phyloP scores from a whole-genome alignment of 2,329 filamentous ascomycete species.

The Fusarium penzigii region DNA sequence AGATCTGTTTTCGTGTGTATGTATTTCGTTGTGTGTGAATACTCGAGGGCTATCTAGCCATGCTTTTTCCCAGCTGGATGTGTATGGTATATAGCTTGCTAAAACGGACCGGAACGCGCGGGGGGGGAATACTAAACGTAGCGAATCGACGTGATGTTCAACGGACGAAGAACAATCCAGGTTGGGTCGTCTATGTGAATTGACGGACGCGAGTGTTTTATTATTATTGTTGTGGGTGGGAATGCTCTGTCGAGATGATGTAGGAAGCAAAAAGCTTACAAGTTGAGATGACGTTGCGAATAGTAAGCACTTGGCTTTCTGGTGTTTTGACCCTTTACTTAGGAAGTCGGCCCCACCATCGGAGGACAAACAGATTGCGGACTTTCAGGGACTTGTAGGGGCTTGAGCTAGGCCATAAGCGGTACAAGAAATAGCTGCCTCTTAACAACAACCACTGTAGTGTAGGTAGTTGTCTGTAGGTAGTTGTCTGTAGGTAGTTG shows the following conservation, averaged over 20 bases:
- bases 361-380: neutral
- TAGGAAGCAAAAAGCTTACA: neutral
- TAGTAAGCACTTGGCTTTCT: constrained; percentile 13
- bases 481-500: too few relatives aligned
- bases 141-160: constrained; percentile 5
- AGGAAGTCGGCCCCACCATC: constrained; percentile 9
- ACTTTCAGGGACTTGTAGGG: neutral
- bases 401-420: neutral
- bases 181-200: neutral
- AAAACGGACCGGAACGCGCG: constrained; percentile 19
- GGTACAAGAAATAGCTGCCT: neutral
- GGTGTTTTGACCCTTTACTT: neutral
- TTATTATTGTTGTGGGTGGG: constrained; percentile 1
- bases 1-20: neutral
- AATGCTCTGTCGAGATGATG: too few relatives aligned
- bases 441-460: too few relatives aligned
- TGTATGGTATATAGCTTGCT: neutral
- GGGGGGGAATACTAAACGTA: constrained; percentile 9
- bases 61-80: constrained; percentile 7
- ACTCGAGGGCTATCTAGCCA: constrained; percentile 14
- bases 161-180: neutral
- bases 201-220: neutral
- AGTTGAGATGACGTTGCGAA: constrained; percentile 22
- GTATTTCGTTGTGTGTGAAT: neutral
- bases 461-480: too few relatives aligned